phyloP scores from a whole-genome alignment of 345 rosid species.

The Eutrema yunnanense region DNA sequence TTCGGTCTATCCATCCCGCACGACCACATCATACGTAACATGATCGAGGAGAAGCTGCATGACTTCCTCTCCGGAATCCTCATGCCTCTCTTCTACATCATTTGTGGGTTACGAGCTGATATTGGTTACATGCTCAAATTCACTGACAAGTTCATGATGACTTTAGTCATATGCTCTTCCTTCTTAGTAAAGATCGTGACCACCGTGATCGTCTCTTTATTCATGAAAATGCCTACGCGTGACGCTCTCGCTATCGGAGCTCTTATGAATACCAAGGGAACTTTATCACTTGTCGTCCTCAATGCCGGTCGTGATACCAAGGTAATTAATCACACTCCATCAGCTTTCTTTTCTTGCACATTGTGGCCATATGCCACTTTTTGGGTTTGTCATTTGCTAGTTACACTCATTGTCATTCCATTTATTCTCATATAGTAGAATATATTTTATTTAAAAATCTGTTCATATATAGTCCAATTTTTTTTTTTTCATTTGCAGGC shows the following conservation, averaged over 20 bases:
- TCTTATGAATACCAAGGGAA: conserved; percentile 74
- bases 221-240: conserved; percentile 24
- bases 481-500: conserved; percentile 24
- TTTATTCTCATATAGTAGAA: neutral
- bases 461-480: neutral
- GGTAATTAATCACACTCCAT: conserved; percentile 24
- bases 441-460: neutral
- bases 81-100: conserved; percentile 48
- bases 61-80: conserved; percentile 41
- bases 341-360: neutral
- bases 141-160: conserved; percentile 20
- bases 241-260: conserved; percentile 47
- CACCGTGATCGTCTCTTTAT: conserved; percentile 32
- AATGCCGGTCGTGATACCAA: conserved; percentile 45
- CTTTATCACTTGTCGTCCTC: conserved; percentile 45
- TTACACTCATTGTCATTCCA: neutral
- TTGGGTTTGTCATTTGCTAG: neutral
- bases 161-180: conserved; percentile 11
- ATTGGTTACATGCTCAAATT: conserved; percentile 11
- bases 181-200: conserved; percentile 41
- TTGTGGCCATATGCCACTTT: neutral
- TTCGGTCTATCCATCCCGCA: conserved; percentile 59
- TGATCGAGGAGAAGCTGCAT: conserved; percentile 41
- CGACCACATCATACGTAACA: conserved; percentile 31
- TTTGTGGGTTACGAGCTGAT: conserved; percentile 39